These are phyloP conservation scores for Hypoxylon sp. DNA, from an alignment of 2,329 filamentous ascomycete genomes.

Conservation along the genomic window DNA sequence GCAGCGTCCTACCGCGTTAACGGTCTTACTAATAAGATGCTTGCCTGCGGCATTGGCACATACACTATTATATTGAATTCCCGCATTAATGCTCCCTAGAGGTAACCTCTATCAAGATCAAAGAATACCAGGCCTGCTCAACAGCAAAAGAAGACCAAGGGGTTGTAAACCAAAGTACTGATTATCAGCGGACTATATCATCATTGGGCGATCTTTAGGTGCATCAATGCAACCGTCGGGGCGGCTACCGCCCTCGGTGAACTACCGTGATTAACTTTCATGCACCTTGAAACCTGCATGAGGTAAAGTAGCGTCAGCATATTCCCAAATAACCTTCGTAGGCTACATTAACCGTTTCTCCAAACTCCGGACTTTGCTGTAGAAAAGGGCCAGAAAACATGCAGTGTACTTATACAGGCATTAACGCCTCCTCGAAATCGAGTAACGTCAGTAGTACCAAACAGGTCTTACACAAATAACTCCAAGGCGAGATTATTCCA, in stretches of 20 bases:
- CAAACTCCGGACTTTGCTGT: not conserved
- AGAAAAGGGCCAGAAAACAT: not conserved
- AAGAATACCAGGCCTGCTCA: not conserved
- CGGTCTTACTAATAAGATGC: not conserved
- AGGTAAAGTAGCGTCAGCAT: conserved; percentile 22
- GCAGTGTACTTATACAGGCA: not conserved
- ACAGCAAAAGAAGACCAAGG: not conserved
- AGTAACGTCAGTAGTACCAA: not conserved
- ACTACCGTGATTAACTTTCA: conserved; percentile 23
- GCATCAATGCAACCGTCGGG: conserved; percentile 29
- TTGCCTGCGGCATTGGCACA: conserved; percentile 5
- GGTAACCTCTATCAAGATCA: not conserved
- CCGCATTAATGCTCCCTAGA: not conserved
- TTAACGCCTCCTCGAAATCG: not conserved
- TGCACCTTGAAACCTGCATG: conserved; percentile 21
- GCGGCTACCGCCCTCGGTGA: conserved; percentile 12
- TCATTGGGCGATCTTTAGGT: conserved; percentile 14
- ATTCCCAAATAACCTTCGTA: conserved; percentile 7
- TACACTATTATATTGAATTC: not conserved
- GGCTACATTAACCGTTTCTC: not conserved
- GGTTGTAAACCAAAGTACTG: not conserved
- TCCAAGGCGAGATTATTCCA: not conserved
- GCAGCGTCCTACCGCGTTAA: conserved; percentile 27
- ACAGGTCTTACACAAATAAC: not conserved
- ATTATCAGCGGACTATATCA: conserved; percentile 12